Evolutionary conservation across 2,329 filamentous ascomycete genomes (phyloP), one percentile per base, ranked within the genome.

Genomic region (Alternaria triticimaculans): DNA sequence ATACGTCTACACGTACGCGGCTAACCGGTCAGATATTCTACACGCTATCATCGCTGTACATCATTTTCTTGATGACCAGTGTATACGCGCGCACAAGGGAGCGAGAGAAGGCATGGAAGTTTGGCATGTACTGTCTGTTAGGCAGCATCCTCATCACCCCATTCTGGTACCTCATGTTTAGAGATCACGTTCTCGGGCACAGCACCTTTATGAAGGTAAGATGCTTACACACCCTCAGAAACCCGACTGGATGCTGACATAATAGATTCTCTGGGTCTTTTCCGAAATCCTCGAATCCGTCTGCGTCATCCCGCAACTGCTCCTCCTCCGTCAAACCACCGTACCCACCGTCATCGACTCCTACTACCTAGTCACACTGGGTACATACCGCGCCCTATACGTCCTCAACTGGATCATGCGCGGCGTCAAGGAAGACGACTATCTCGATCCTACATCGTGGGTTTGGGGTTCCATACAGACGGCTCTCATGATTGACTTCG

Each of bases 341-440:
- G 93, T 97, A 0, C 95, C 95, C 0, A 98, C 95, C 53, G 95
- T 97, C 50, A 94, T 98, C 81, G 93, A 97, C 79, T 97, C 93
- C n/a, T 97, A 92, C 82, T 98, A 98, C 81, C 91, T 98, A 59
- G 84, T 96, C 54, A 89, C 93, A 1, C 87, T 97, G 2, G 95
- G 94, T 37, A 90, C 90, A 12, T 98, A 97, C 82, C 92, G 95
- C 61, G 92, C 86, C 53, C 88, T 97, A 65, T 97, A 98, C 82
- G 90, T 97, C 64, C 80, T 97, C 51, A 97, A 97, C 80, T 98
- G 95, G 95, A 90, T 97, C 71, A 83, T 88, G 65, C 89, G 92
- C 30, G 86, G 85, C 62, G 89, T 92, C 72, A 83, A 85, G 10
- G 83, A 84, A 53, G 28, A 87, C 1, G 79, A 82, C 45, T 83